Base-by-base conservation (phyloP, 2,329 filamentous ascomycete genomes). In the Mariannaea elegans region DNA sequence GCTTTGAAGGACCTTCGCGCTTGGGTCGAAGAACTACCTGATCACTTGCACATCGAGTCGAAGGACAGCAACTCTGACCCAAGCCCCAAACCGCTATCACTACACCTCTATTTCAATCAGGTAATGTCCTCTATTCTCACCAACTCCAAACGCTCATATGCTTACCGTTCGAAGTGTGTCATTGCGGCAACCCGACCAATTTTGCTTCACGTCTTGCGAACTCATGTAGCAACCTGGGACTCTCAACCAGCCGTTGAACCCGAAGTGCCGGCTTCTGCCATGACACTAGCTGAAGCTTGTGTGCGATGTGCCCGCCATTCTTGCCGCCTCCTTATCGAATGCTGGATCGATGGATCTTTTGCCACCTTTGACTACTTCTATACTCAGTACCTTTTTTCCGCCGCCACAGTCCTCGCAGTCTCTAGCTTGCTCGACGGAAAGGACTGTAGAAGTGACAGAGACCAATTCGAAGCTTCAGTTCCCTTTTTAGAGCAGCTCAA, bases 301-400 rank as follows among this genome's bases (percentile, higher is more conserved):
- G 74, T 81, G 0, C 74, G 77, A 14, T 80, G 79, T 23, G 79
- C 81, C 0, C 74, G 78, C 0, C 78, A 82, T 31, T 82, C 80
- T 0, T 76, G 75, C 42, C 73, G 73, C 0, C 68, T 82, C 0
- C 68, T 83, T 0, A 78, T 75, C 3, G 74, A 80, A 6, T 75
- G 74, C 12, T 83, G 81, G 81, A 76, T 81, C 2, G 75, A 80
- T 29, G 81, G 81, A 0, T 77, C 79, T 0, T 81, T 82, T 53
- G 71, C 76, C 0, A 81, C 76, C 0, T 81, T 82, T 44, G 81
- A 82, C 58, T 82, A 81, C 66, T 79, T 79, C 45, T 75, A 78
- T 65, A 77, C 77, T 0, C 79, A 81, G 45, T 82, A 81, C 38
- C 75, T 83, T 23, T 83, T 83, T 65, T 79, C 80, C 0, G 75